A percentile compares a stretch with the other conserved stretches of the same genome.
These are phyloP conservation scores for Persicaria tinctoria DNA, from an alignment of 148 eudicot genomes.

Conservation along the genomic window DNA sequence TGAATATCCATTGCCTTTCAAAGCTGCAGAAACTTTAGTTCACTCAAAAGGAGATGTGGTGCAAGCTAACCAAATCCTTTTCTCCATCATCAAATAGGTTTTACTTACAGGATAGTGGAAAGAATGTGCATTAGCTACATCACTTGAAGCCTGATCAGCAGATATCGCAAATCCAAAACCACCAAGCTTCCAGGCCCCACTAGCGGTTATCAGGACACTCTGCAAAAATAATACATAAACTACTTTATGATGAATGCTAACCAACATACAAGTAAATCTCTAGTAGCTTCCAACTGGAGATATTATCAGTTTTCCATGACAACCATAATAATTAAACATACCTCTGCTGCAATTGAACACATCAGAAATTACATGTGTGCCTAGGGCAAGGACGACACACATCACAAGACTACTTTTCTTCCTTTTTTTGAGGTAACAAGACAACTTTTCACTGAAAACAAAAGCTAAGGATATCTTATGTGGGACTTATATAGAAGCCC, in stretches of 20 bases:
- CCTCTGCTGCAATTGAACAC: not conserved
- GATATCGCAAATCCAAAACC: conserved; percentile 94
- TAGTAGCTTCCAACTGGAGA: conserved; percentile 1
- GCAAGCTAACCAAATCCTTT: conserved; percentile 4
- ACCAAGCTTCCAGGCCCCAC: conserved; percentile 98
- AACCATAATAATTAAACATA: not conserved
- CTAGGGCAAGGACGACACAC: no score
- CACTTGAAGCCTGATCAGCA: conserved; percentile 56
- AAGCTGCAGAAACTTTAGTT: not conserved
- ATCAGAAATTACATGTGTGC: not conserved
- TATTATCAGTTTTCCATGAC: not conserved
- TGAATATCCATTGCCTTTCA: not conserved
- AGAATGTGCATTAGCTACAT: conserved; percentile 41
- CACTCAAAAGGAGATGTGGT: not conserved
- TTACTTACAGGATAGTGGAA: conserved; percentile 91
- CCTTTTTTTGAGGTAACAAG: no score
- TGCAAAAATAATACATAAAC: conserved; percentile 25
- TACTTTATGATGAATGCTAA: not conserved
- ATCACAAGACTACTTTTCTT: no score
- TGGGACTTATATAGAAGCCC: no score
- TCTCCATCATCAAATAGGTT: not conserved
- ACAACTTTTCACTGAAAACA: no score
- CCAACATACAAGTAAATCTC: not conserved
- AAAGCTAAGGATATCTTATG: no score
- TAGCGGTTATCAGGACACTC: conserved; percentile 78